phyloP scores from a whole-genome alignment of 1,284 basidiomycete genomes.

The Melampsora americana region DNA sequence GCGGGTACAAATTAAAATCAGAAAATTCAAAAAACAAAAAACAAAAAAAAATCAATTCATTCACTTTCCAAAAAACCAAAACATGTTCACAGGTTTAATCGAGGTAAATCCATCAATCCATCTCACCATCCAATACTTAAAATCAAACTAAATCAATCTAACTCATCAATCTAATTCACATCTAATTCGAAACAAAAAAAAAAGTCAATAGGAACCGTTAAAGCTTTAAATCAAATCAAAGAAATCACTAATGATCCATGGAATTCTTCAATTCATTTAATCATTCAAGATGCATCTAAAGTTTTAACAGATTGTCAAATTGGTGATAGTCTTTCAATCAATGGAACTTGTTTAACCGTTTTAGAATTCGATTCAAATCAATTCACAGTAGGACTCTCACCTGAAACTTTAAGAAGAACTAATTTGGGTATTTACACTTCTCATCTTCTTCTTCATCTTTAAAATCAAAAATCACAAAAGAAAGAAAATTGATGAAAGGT shows the following conservation, averaged over 20 bases:
- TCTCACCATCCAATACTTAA: not conserved
- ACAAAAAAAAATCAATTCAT: no score
- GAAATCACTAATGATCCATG: constrained; percentile 58
- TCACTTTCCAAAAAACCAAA: not conserved
- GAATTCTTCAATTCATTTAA: constrained; percentile 75
- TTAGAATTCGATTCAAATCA: constrained; percentile 69
- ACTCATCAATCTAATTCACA: not conserved
- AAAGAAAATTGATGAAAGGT: not conserved
- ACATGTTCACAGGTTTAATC: constrained; percentile 53
- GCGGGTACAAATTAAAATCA: no score
- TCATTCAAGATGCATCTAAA: constrained; percentile 64
- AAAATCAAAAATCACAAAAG: not conserved
- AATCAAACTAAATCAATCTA: not conserved
- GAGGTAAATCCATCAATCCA: constrained; percentile 45
- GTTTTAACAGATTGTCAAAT: constrained; percentile 87
- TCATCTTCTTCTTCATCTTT: no score
- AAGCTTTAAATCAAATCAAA: constrained; percentile 58
- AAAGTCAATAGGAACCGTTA: constrained; percentile 74
- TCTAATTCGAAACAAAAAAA: constrained; percentile 50
- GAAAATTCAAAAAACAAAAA: no score
- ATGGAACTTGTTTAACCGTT: constrained; percentile 81
- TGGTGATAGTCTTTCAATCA: constrained; percentile 90
- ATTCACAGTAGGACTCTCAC: constrained; percentile 92
- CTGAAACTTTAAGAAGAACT: constrained; percentile 87
- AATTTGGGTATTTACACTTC: constrained; percentile 90